These are phyloP conservation scores for Erigeron canadensis DNA, from an alignment of 129 eudicot genomes.

Conservation along the genomic window DNA sequence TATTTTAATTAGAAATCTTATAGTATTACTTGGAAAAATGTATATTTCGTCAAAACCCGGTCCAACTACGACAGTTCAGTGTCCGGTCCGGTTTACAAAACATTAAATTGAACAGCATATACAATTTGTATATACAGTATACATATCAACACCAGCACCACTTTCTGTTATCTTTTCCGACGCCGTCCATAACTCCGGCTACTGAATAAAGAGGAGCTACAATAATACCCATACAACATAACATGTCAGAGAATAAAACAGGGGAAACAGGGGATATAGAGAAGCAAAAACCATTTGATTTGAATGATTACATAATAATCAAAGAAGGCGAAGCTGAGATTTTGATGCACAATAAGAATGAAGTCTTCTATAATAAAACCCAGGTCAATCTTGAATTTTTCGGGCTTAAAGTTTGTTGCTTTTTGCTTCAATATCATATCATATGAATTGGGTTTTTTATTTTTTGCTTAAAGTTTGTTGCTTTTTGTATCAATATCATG, in stretches of 20 bases:
- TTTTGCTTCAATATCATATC: neutral
- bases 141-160: conserved; percentile 14
- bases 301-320: conserved; percentile 65
- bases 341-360: conserved; percentile 78
- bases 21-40: too few species aligned
- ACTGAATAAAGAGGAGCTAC: conserved; percentile 8
- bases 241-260: conserved; percentile 30
- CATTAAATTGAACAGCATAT: too few species aligned
- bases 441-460: neutral
- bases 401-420: conserved; percentile 1
- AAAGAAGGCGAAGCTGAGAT: conserved; percentile 99
- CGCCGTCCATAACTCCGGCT: conserved; percentile 27
- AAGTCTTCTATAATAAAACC: conserved; percentile 92
- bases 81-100: too few species aligned
- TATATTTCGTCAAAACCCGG: too few species aligned
- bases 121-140: neutral
- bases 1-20: too few species aligned
- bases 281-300: conserved; percentile 45
- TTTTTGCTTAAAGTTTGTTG: neutral
- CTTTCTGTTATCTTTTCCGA: conserved; percentile 11
- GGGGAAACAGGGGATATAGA: conserved; percentile 47
- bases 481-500: neutral
- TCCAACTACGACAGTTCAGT: too few species aligned
- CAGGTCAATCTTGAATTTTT: conserved; percentile 53
- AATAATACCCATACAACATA: too few species aligned